A percentile compares a stretch with the other conserved stretches of the same genome.
Conservation (phyloP, 768 basidiomycete species). For the Gloeophyllum trabeum region DNA sequence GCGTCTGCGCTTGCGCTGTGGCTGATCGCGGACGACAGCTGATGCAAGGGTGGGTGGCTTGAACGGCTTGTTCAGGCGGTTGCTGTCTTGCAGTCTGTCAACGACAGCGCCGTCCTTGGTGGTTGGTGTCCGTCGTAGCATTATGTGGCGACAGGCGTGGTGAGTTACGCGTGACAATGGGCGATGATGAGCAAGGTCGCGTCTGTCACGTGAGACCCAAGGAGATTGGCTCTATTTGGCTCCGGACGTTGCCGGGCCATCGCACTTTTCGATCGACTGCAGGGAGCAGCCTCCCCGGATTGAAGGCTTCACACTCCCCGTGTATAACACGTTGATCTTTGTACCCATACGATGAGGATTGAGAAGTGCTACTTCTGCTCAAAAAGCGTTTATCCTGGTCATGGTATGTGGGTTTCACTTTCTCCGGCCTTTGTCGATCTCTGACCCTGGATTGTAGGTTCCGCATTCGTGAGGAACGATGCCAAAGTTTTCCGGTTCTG, state of each 20-base stretch:
- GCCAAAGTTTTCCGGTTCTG: slow-evolving; percentile 98
- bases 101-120: slow-evolving; percentile 59
- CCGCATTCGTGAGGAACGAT: slow-evolving; percentile 95
- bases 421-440: neutral
- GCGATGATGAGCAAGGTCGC: neutral
- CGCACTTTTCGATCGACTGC: too few relatives aligned
- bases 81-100: slow-evolving; percentile 61
- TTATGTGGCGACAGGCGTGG: too few relatives aligned
- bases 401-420: slow-evolving; percentile 39
- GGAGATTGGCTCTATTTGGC: too few relatives aligned
- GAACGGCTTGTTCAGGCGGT: slow-evolving; percentile 69
- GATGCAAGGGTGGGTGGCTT: slow-evolving; percentile 50
- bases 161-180: neutral
- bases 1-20: slow-evolving; percentile 75
- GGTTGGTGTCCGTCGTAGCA: slow-evolving; percentile 63
- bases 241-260: too few relatives aligned
- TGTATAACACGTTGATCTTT: too few relatives aligned
- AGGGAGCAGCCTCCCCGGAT: too few relatives aligned
- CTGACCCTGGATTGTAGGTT: slow-evolving; percentile 33
- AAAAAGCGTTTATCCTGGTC: slow-evolving; percentile 91
- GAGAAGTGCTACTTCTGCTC: slow-evolving; percentile 99
- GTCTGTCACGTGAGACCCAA: too few relatives aligned
- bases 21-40: slow-evolving; percentile 42
- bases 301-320: too few relatives aligned
- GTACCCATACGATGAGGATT: too few relatives aligned